Evolutionary conservation across 2,329 filamentous ascomycete genomes (phyloP), one percentile per base, ranked within the genome.

Genomic region (Alternaria arborescens): DNA sequence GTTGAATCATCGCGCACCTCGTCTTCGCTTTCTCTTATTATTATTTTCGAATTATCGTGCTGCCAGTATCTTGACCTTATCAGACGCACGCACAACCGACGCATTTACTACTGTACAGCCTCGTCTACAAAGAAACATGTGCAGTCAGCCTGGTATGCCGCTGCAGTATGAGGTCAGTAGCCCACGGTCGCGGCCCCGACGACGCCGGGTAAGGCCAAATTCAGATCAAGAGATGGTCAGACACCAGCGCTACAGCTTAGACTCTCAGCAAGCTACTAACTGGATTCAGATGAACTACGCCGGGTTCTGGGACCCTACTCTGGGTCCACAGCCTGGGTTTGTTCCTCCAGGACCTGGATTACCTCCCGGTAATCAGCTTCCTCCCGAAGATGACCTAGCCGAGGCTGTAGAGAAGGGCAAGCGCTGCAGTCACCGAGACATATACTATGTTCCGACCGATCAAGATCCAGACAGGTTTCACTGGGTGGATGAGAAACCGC

Each of bases 321-420:
- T 32, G 7, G 44, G 28, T 32, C 28, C 44, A 30, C 44, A 28
- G 20, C 44, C 44, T 48, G 44, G 18, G 7, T 22, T 48, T 4
- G 28, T 11, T 22, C 47, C 14, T 40, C 38, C 4, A 11, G 38
- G 8, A 20, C 20, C 32, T 26, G 14, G 18, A 22, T 18, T 26
- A n/a, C 47, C 32, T 24, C 32, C 18, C 26, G 32, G 34, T 10
- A 32, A 26, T 24, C 32, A 51, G 47, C 47, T 36, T 3, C 47
- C 22, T 16, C 18, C 54, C 10, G 26, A 41, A 34, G 58, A 56
- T 12, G 61, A 64, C 26, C 46, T 66, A 3, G 11, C 46, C 20
- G 57, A 64, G n/a, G 63, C 60, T 11, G 61, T 66, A 3, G 52
- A 60, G 20, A 66, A 61, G 40, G 61, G 64, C 20, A 44, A n/a